Conservation (phyloP, 2,329 filamentous ascomycete species). For the Chaetothyriales sp. region DNA sequence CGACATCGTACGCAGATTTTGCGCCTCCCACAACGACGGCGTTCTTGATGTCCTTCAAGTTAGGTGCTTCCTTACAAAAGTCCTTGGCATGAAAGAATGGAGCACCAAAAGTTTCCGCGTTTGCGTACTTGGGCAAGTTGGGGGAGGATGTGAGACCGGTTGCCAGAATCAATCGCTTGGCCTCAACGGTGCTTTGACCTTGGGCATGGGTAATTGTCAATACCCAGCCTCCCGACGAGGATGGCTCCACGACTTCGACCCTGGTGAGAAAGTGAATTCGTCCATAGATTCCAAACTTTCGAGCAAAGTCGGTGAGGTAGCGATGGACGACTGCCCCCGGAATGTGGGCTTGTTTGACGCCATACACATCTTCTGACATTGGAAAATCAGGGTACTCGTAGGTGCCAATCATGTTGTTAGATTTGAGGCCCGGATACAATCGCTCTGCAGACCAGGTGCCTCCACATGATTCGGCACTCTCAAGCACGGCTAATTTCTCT, state of each 20-base stretch:
- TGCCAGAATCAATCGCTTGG: slow-evolving; percentile 44
- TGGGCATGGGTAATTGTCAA: slow-evolving; percentile 16
- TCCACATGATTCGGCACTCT: slow-evolving; percentile 44
- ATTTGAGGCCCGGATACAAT: slow-evolving; percentile 53
- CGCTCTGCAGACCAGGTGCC: slow-evolving; percentile 58
- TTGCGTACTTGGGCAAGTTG: slow-evolving; percentile 39
- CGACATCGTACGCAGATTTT: slow-evolving; percentile 52
- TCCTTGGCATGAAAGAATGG: slow-evolving; percentile 47
- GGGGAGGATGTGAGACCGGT: slow-evolving; percentile 48
- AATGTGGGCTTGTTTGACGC: slow-evolving; percentile 43
- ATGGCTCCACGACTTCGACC: slow-evolving; percentile 37
- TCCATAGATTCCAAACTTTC: slow-evolving; percentile 38
- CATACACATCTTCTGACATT: slow-evolving; percentile 45
- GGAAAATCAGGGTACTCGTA: slow-evolving; percentile 64
- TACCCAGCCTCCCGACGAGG: slow-evolving; percentile 26
- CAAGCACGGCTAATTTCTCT: slow-evolving; percentile 45
- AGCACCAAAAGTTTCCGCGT: slow-evolving; percentile 37
- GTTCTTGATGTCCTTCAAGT: slow-evolving; percentile 24
- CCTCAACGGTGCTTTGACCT: slow-evolving; percentile 17
- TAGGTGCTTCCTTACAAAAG: slow-evolving; percentile 30
- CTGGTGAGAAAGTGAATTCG: slow-evolving; percentile 38
- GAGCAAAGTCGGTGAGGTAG: slow-evolving; percentile 45
- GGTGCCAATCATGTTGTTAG: slow-evolving; percentile 60
- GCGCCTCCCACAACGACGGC: slow-evolving; percentile 45
- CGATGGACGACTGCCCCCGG: slow-evolving; percentile 41